Percentiles rank a stretch among this genome's conserved stretches.
Conservation (phyloP, 2,329 filamentous ascomycete genomes). For the Leptodontidium sp. region DNA sequence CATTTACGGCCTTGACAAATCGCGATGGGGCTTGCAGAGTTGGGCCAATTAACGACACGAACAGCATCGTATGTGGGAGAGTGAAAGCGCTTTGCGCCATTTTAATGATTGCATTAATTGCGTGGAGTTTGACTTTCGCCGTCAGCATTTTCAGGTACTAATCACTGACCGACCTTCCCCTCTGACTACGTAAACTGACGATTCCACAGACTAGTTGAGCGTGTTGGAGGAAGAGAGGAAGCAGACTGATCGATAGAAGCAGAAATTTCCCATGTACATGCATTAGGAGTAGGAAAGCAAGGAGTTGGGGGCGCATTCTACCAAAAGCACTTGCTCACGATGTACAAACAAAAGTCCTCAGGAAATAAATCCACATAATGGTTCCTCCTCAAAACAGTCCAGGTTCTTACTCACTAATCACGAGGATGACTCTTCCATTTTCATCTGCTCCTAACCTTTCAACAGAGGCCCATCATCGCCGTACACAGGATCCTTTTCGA, state of each 20-base stretch:
- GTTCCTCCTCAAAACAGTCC: neutral
- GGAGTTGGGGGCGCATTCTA: constrained; percentile 18
- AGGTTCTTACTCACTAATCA: too few relatives aligned
- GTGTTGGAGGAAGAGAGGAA: constrained; percentile 63
- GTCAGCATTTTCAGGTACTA: constrained; percentile 78
- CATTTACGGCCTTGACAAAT: constrained; percentile 81
- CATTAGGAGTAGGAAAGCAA: neutral
- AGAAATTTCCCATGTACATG: neutral
- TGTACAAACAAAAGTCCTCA: neutral
- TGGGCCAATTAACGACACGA: constrained; percentile 47
- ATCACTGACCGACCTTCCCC: neutral
- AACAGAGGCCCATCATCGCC: constrained; percentile 59
- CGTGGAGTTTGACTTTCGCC: constrained; percentile 91
- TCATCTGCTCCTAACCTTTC: neutral
- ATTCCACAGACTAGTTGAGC: constrained; percentile 59
- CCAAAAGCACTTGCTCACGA: constrained; percentile 2
- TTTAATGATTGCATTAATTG: constrained; percentile 80
- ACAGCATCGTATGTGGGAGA: constrained; percentile 62
- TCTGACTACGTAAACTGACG: constrained; percentile 42
- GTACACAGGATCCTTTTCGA: constrained; percentile 67
- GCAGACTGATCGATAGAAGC: constrained; percentile 38
- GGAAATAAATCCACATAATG: constrained; percentile 28
- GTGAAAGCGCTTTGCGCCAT: constrained; percentile 80
- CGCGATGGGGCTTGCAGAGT: constrained; percentile 64
- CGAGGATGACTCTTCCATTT: neutral